Conservation (phyloP, 306 rosid genomes). For the Gillenia trifoliata region DNA sequence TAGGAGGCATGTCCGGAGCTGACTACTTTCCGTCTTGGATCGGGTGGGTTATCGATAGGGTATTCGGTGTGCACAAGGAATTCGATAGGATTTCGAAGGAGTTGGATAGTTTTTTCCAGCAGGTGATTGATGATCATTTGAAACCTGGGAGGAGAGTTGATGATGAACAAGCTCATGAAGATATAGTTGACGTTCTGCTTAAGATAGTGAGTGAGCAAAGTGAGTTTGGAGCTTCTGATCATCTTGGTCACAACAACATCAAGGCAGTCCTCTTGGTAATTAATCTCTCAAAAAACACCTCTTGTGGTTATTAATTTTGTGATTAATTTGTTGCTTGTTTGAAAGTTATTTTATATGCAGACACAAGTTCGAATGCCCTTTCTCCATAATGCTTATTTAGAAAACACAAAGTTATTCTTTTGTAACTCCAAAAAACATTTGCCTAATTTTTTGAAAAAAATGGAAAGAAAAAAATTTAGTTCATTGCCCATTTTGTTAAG, state of each 20-base stretch:
- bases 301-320: too few relatives aligned
- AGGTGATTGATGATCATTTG: slow-evolving; percentile 30
- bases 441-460: too few relatives aligned
- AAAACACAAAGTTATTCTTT: too few relatives aligned
- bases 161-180: slow-evolving; percentile 2
- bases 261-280: slow-evolving; percentile 42
- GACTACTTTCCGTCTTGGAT: slow-evolving; percentile 27
- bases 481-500: too few relatives aligned
- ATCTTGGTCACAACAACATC: slow-evolving; percentile 14
- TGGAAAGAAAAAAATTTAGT: too few relatives aligned
- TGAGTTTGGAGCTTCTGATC: neutral
- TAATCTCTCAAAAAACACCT: too few relatives aligned
- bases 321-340: too few relatives aligned
- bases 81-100: slow-evolving; percentile 34
- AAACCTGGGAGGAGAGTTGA: neutral
- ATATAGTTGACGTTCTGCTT: slow-evolving; percentile 26
- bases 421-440: too few relatives aligned
- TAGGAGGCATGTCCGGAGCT: slow-evolving; percentile 31
- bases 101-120: slow-evolving; percentile 40
- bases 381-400: too few relatives aligned
- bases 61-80: slow-evolving; percentile 19
- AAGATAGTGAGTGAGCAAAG: slow-evolving; percentile 6
- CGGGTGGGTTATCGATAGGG: slow-evolving; percentile 35
- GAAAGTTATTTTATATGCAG: too few relatives aligned
- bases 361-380: too few relatives aligned